A percentile compares a stretch with the other conserved stretches of the same genome.
Conservation (phyloP, 805 yeast species). For the Lipomyces anomalus region DNA sequence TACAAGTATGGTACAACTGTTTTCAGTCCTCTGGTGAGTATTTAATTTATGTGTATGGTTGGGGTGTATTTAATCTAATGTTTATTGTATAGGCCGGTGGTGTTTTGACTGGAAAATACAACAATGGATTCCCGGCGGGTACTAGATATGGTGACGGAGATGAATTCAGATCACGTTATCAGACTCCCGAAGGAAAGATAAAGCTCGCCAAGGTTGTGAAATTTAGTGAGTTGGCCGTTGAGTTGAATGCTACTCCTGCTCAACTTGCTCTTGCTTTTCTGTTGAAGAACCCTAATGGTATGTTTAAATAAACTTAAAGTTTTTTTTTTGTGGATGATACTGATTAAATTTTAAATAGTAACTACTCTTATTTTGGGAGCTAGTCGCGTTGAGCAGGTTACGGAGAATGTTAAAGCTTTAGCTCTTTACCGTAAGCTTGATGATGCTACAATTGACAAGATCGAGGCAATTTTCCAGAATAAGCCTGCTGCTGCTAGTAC, state of each 20-base stretch:
- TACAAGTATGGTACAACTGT: constrained; percentile 33
- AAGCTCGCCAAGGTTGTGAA: constrained; percentile 27
- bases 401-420: constrained; percentile 30
- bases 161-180: constrained; percentile 14
- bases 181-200: constrained; percentile 26
- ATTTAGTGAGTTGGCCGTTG: constrained; percentile 28
- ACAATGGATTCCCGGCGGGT: constrained; percentile 27
- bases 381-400: constrained; percentile 29
- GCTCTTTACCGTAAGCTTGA: constrained; percentile 29
- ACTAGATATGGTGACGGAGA: constrained; percentile 22
- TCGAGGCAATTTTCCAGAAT: constrained; percentile 31
- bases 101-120: constrained; percentile 33
- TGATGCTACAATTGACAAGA: constrained; percentile 26
- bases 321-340: background rate
- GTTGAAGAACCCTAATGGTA: constrained; percentile 30
- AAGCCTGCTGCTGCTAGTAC: no score
- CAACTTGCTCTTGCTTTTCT: constrained; percentile 33
- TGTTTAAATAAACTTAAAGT: background rate
- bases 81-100: constrained; percentile 34
- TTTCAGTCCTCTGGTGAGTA: constrained; percentile 28
- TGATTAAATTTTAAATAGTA: constrained; percentile 7
- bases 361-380: constrained; percentile 33
- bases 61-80: no score
- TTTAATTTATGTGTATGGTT: no score
- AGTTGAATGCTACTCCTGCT: constrained; percentile 28